phyloP scores from a whole-genome alignment of 2,329 filamentous ascomycete species.

The Ophiocordyceps robertsii region DNA sequence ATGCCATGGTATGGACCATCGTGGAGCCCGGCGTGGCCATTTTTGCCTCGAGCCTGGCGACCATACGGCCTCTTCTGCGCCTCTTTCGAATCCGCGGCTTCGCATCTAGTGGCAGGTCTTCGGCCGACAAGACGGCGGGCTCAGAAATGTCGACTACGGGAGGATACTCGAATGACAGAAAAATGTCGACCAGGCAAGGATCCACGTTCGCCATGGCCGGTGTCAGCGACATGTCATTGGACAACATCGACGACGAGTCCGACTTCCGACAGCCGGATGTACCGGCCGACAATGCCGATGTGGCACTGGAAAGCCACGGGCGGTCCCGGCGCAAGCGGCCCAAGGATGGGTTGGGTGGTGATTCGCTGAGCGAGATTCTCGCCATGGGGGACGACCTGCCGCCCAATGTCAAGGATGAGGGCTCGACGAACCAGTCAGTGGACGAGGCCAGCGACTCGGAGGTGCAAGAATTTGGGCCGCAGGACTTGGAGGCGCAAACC shows the following conservation, averaged over 20 bases:
- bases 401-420: too few species aligned
- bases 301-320: slow-evolving; percentile 1
- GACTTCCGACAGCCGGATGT: slow-evolving; percentile 1
- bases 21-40: slow-evolving; percentile 43
- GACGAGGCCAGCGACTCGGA: too few species aligned
- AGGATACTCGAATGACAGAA: slow-evolving; percentile 13
- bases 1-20: slow-evolving; percentile 43
- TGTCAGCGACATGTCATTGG: slow-evolving; percentile 22
- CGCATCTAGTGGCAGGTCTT: slow-evolving; percentile 19
- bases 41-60: slow-evolving; percentile 37
- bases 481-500: too few species aligned
- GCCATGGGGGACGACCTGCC: too few species aligned
- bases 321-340: too few species aligned
- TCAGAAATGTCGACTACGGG: slow-evolving; percentile 12
- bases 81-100: slow-evolving; percentile 33
- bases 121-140: slow-evolving; percentile 12
- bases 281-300: slow-evolving; percentile 3
- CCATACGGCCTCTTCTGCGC: slow-evolving; percentile 39
- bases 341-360: too few species aligned
- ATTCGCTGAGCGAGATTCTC: too few species aligned
- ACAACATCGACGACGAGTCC: slow-evolving; percentile 10
- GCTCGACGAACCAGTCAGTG: too few species aligned
- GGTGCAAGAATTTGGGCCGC: too few species aligned
- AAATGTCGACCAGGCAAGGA: not conserved
- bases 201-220: slow-evolving; percentile 18